Evolutionary conservation across 2,329 filamentous ascomycete genomes (phyloP), one percentile per base, ranked within the genome.

Genomic region (Xylaria sp.): DNA sequence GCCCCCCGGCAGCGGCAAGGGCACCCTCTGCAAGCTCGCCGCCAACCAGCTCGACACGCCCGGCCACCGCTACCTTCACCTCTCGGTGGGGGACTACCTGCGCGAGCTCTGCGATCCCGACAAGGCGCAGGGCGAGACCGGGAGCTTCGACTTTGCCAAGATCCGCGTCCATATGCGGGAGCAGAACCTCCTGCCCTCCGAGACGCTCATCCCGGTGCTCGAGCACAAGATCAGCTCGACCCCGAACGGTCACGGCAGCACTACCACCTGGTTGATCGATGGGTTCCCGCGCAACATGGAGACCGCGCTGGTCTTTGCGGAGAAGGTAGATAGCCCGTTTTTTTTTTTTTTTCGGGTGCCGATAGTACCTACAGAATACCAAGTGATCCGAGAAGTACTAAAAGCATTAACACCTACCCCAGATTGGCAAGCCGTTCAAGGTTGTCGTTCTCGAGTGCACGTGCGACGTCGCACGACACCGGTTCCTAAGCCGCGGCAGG

Each of bases 261-360:
- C 24, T 3, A 41, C 37, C 11, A 26, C 38, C 7, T 62, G 49
- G 60, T 24, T 64, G 45, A 51, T 64, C 29, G 62, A 64, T 43
- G 62, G 62, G 19, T 64, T 64, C 21, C 62, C 62, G 17, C 59
- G 62, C 2, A 59, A 57, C 21, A 53, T 57, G 37, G 59, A 62
- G 44, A 59, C 50, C 16, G 26, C 54, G 9, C 48, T 53, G 34
- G 50, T 42, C 29, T 64, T 64, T 11, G 62, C 60, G 39, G 43
- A 56, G 19, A 48, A 58, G 56, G 62, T 63, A 48, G 6, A n/a
- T n/a, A n/a, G n/a, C n/a, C n/a, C n/a, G n/a, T n/a, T n/a, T n/a
- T n/a, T n/a, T n/a, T n/a, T n/a, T n/a, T n/a, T n/a, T n/a, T n/a
- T n/a, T n/a, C n/a, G n/a, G n/a, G n/a, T n/a, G n/a, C n/a, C n/a